phyloP scores from a whole-genome alignment of 192 early-diverging fungal genomes.

The Coemansia sp. region DNA sequence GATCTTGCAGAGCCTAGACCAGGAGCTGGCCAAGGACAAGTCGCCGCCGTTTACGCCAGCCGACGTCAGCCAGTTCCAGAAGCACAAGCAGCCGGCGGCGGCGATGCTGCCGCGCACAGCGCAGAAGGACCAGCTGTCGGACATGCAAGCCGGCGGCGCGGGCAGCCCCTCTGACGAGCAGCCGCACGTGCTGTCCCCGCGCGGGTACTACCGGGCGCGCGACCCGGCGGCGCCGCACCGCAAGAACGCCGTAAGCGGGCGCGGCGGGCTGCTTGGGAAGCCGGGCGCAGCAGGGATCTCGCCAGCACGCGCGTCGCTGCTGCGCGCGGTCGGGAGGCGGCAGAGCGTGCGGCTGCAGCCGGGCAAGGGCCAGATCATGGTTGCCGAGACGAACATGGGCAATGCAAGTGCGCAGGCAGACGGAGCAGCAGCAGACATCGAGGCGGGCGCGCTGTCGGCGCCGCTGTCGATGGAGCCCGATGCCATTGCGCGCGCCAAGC shows the following conservation, averaged over 20 bases:
- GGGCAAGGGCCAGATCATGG: slow-evolving; percentile 53
- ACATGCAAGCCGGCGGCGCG: slow-evolving; percentile 10
- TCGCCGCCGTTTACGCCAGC: slow-evolving; percentile 14
- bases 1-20: slow-evolving; percentile 44
- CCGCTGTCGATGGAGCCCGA: slow-evolving; percentile 24
- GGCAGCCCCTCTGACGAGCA: slow-evolving; percentile 12
- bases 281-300: slow-evolving; percentile 26
- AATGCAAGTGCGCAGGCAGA: slow-evolving; percentile 10
- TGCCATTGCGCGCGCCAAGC: slow-evolving; percentile 38
- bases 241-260: slow-evolving; percentile 21
- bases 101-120: slow-evolving; percentile 17
- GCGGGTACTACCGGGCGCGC: slow-evolving; percentile 52
- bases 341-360: slow-evolving; percentile 57
- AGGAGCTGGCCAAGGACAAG: slow-evolving; percentile 6
- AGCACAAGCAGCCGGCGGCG: background rate
- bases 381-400: slow-evolving; percentile 43
- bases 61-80: slow-evolving; percentile 27
- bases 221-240: slow-evolving; percentile 53
- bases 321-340: slow-evolving; percentile 53
- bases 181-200: slow-evolving; percentile 26
- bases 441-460: slow-evolving; percentile 14
- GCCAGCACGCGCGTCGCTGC: slow-evolving; percentile 50
- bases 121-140: slow-evolving; percentile 26
- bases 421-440: slow-evolving; percentile 8
- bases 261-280: background rate